Evolutionary conservation across 345 rosid genomes (phyloP).

Genomic region (Bruguiera parviflora): DNA sequence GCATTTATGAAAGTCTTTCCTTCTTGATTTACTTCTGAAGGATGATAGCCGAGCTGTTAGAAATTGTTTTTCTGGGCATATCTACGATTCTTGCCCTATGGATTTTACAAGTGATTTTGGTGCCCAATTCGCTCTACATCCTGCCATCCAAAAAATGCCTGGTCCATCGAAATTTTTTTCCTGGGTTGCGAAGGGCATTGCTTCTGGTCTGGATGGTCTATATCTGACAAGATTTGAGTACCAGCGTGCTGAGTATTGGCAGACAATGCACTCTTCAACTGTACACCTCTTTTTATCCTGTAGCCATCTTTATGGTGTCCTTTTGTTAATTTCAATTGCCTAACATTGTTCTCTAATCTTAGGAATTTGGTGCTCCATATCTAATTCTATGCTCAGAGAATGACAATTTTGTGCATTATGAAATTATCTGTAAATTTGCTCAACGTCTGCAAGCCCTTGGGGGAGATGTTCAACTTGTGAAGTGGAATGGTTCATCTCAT

Average conservation of each 20-base stretch:
- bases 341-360: slow-evolving; percentile 7
- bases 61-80: slow-evolving; percentile 74
- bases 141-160: slow-evolving; percentile 63
- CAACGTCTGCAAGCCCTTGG: slow-evolving; percentile 61
- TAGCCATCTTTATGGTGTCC: slow-evolving; percentile 8
- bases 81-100: slow-evolving; percentile 83
- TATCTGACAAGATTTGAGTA: slow-evolving; percentile 79
- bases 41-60: slow-evolving; percentile 65
- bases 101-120: slow-evolving; percentile 83
- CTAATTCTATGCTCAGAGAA: slow-evolving; percentile 78
- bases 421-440: slow-evolving; percentile 50
- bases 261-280: slow-evolving; percentile 62
- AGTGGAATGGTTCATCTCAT: slow-evolving; percentile 71
- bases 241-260: slow-evolving; percentile 91
- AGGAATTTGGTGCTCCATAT: slow-evolving; percentile 84
- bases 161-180: slow-evolving; percentile 67
- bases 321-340: slow-evolving; percentile 4
- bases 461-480: slow-evolving; percentile 76
- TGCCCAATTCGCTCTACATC: slow-evolving; percentile 61
- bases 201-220: slow-evolving; percentile 75
- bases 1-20: background rate
- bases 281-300: slow-evolving; percentile 44
- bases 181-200: slow-evolving; percentile 72
- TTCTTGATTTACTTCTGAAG: slow-evolving; percentile 36
- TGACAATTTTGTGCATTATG: slow-evolving; percentile 67